Evolutionary conservation across 1,139 yeast species (phyloP).

Genomic region (Arxiozyma bovina): DNA sequence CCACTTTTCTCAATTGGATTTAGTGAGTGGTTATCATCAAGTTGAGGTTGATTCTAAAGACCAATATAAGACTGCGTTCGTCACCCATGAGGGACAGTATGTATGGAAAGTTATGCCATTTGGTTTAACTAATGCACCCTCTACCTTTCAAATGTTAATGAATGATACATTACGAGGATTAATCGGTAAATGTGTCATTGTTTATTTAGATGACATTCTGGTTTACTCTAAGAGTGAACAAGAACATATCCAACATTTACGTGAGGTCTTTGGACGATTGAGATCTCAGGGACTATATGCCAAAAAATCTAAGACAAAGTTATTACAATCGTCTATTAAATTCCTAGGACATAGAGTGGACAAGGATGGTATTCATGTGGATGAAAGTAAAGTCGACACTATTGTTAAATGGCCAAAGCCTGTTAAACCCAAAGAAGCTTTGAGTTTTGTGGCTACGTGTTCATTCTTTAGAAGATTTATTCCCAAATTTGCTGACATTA

Average conservation of each 20-base stretch:
- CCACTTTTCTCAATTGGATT: conserved; percentile 6
- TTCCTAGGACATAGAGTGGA: not conserved
- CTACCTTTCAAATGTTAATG: conserved; percentile 9
- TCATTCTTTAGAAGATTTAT: not conserved
- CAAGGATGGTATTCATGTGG: not conserved
- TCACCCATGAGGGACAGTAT: conserved; percentile 8
- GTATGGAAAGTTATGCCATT: conserved; percentile 6
- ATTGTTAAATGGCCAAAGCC: not conserved
- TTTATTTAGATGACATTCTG: conserved; percentile 26
- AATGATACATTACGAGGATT: conserved; percentile 7
- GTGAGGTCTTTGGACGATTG: not conserved
- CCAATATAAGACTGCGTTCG: conserved; percentile 9
- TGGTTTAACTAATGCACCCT: conserved; percentile 7
- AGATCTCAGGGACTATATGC: not conserved
- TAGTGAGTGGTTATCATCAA: conserved; percentile 9
- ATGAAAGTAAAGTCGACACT: not conserved
- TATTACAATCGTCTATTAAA: not conserved
- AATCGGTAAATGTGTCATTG: conserved; percentile 11
- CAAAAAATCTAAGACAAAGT: not conserved
- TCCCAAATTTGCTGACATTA: not conserved
- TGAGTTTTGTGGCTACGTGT: not conserved
- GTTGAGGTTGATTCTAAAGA: conserved; percentile 5
- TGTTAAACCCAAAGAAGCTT: not conserved
- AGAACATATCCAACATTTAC: conserved; percentile 15
- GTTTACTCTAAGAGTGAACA: conserved; percentile 14